Conservation (phyloP, 768 basidiomycete species). For the Xerocomus brunneocitrinus region DNA sequence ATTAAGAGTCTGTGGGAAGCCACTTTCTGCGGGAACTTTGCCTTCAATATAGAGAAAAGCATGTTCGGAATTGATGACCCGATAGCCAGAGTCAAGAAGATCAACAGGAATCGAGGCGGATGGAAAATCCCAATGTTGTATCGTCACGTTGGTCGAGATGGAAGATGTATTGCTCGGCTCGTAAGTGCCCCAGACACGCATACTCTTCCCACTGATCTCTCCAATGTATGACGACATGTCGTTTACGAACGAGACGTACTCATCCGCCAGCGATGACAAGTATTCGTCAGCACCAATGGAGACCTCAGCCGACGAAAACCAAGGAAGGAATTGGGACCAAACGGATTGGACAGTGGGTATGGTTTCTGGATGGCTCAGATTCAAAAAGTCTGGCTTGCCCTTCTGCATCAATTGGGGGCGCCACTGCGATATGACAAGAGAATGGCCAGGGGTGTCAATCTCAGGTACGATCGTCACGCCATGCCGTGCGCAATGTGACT, state of each 20-base stretch:
- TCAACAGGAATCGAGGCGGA: conserved; percentile 30
- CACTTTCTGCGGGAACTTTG: conserved; percentile 30
- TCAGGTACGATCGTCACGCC: conserved; percentile 41
- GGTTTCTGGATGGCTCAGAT: conserved; percentile 39
- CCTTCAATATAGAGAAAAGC: conserved; percentile 36
- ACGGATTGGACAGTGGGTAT: conserved; percentile 40
- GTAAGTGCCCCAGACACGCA: conserved; percentile 41
- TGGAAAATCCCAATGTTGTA: conserved; percentile 43
- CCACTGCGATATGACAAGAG: conserved; percentile 43
- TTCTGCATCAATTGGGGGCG: conserved; percentile 38
- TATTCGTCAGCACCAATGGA: conserved; percentile 48
- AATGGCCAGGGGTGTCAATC: conserved; percentile 43
- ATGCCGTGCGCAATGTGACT: conserved; percentile 34
- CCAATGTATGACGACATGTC: conserved; percentile 37
- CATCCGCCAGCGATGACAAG: conserved; percentile 32
- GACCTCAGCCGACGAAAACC: conserved; percentile 38
- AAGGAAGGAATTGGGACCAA: conserved; percentile 39
- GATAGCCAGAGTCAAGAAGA: conserved; percentile 33
- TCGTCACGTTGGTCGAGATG: conserved; percentile 38
- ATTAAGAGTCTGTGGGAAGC: conserved; percentile 33
- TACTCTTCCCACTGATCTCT: conserved; percentile 31
- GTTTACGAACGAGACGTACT: conserved; percentile 42
- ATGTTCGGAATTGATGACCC: conserved; percentile 35
- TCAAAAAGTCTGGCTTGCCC: conserved; percentile 34
- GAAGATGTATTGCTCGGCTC: conserved; percentile 35